Evolutionary conservation across 495 filamentous ascomycete genomes (phyloP).

Genomic region (Talaromyces nanjingensis): DNA sequence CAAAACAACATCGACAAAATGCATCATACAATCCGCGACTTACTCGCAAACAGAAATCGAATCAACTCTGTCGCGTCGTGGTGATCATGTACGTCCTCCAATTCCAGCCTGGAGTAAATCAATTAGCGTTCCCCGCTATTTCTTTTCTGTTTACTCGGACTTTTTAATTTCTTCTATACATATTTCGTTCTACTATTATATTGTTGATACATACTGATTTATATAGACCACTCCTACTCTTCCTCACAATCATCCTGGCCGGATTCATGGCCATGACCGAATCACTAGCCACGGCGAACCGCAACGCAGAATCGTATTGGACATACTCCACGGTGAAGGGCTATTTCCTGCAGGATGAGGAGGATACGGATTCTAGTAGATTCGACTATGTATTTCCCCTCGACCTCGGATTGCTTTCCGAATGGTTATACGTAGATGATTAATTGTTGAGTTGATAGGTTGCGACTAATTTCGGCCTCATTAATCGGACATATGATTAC

Average conservation of each 20-base stretch:
- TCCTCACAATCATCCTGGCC: constrained; percentile 2
- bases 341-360: constrained; percentile 68
- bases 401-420: not conserved
- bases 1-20: not conserved
- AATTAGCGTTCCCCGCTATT: not conserved
- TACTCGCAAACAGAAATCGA: not conserved
- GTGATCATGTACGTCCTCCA: constrained; percentile 4
- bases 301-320: constrained; percentile 17
- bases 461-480: constrained; percentile 59
- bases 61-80: not conserved
- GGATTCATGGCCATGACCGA: constrained; percentile 6
- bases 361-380: constrained; percentile 49
- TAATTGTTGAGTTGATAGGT: constrained; percentile 16
- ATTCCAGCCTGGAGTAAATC: not conserved
- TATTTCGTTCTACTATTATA: not conserved
- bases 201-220: not conserved
- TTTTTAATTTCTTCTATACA: not conserved
- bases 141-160: not conserved
- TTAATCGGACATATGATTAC: constrained; percentile 44
- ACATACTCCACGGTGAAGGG: constrained; percentile 56
- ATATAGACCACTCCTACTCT: not conserved
- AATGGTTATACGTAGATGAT: not conserved
- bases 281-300: not conserved
- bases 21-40: not conserved
- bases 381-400: constrained; percentile 59